A percentile compares a stretch with the other conserved stretches of the same genome.
These are phyloP conservation scores for Mixia osmundae DNA, from an alignment of 1,284 basidiomycete species.

Conservation along the genomic window DNA sequence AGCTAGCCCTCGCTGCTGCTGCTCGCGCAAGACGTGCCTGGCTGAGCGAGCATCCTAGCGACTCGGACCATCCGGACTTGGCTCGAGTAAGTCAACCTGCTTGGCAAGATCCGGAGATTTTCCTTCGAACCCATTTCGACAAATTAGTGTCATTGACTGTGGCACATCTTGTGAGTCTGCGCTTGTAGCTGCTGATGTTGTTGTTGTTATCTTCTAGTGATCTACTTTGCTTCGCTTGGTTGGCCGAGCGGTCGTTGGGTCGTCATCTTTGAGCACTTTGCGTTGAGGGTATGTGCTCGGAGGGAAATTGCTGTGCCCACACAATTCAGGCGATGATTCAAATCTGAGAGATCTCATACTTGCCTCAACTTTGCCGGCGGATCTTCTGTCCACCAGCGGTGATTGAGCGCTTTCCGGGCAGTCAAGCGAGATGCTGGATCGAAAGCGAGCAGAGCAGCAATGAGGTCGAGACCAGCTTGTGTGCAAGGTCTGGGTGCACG, in stretches of 20 bases:
- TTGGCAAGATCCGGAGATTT: too few species aligned
- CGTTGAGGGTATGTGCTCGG: constrained; percentile 17
- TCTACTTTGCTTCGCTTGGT: not conserved
- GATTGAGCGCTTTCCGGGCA: constrained; percentile 52
- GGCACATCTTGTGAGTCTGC: too few species aligned
- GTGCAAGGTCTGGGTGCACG: constrained; percentile 9
- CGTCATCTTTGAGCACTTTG: constrained; percentile 18
- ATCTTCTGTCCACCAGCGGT: constrained; percentile 32
- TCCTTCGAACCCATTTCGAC: too few species aligned
- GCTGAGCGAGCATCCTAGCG: too few species aligned
- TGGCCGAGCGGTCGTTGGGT: not conserved
- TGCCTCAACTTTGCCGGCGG: constrained; percentile 21
- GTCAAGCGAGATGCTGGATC: constrained; percentile 71
- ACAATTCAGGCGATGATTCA: not conserved
- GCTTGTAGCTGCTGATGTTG: too few species aligned
- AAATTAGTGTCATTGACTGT: too few species aligned
- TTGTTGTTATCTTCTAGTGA: not conserved
- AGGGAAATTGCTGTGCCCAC: not conserved
- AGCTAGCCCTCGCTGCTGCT: too few species aligned
- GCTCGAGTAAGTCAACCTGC: too few species aligned
- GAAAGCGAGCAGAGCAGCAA: constrained; percentile 61
- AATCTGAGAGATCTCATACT: constrained; percentile 19
- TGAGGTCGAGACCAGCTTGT: constrained; percentile 49
- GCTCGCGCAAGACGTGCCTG: too few species aligned
- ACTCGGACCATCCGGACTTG: too few species aligned